Evolutionary conservation across 441 rosid species (phyloP), one percentile per base, ranked within the genome.

Genomic region (Gossypium davidsonii): DNA sequence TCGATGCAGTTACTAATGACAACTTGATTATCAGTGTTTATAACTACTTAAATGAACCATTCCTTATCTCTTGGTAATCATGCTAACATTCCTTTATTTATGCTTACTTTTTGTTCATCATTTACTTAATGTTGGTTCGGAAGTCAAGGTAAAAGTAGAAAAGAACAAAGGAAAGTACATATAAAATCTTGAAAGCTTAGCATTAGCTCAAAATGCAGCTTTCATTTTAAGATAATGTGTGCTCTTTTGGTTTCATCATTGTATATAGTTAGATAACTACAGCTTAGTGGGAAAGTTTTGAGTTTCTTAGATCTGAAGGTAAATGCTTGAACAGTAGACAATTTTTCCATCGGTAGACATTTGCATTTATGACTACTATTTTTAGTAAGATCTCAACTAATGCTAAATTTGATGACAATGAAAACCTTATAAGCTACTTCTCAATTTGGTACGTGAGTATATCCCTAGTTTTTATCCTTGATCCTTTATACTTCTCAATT

Each of bases 1-100:
- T 89, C 70, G 89, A 89, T 61, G 88, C 87, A 2, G 65, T 89
- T 10, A 87, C 91, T 1, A 89, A 89, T 42, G 93, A 83, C 76
- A 89, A 87, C 74, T 58, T 89, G 75, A 83, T 86, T 42, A 78
- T 85, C 46, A 87, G 79, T 73, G 90, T 87, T 48, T 83, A 77
- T 74, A 83, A 83, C 78, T 84, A 86, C 68, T 76, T 82, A 67
- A 82, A 55, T 44, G 86, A 85, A 61, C 85, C 86, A 28, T 84
- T 84, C 78, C 83, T 84, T 20, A 73, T 85, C 49, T 82, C 86
- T 65, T 81, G 93, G 93, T 89, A 79, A 42, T 39, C 46, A 39
- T 39, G 46, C 46, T 39, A 15, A 31, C 8, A 49, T n/a, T 25
- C 70, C 11, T 44, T 11, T 5, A 1, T 55, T 39, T 72, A 9